Percentiles rank a stretch among this genome's conserved stretches.
Evolutionary conservation across 2,329 filamentous ascomycete genomes (phyloP).

Genomic region (Phaeoacremonium minimum): DNA sequence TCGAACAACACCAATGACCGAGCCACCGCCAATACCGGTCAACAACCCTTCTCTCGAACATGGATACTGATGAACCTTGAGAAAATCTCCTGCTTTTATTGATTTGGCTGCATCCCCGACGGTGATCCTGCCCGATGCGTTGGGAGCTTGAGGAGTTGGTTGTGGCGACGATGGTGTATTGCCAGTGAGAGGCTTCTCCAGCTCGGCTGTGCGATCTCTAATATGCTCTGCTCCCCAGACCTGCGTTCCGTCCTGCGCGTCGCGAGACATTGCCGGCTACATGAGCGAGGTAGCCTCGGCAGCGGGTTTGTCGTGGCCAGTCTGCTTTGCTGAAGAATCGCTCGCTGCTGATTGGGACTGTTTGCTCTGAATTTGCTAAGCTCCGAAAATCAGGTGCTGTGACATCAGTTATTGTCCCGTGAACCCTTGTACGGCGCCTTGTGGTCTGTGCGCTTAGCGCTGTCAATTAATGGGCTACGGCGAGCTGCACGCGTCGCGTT

Average conservation of each 20-base stretch:
- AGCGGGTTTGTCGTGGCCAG: too few species aligned
- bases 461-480: background rate
- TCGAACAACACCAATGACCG: slow-evolving; percentile 68
- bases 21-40: slow-evolving; percentile 76
- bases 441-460: background rate
- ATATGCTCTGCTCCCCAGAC: background rate
- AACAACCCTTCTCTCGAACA: slow-evolving; percentile 81
- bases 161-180: too few species aligned
- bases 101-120: slow-evolving; percentile 62
- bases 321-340: too few species aligned
- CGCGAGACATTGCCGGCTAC: background rate
- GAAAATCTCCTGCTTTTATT: slow-evolving; percentile 65
- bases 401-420: too few species aligned
- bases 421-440: background rate
- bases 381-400: too few species aligned
- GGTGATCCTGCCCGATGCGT: slow-evolving; percentile 22
- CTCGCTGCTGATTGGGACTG: too few species aligned
- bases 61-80: slow-evolving; percentile 70
- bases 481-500: background rate
- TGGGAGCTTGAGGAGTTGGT: slow-evolving; percentile 28
- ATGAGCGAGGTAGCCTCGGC: too few species aligned
- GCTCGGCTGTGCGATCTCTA: background rate
- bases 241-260: background rate
- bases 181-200: too few species aligned
- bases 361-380: too few species aligned